These are phyloP conservation scores for Collybia sordida DNA, from an alignment of 768 basidiomycete genomes.

Conservation along the genomic window DNA sequence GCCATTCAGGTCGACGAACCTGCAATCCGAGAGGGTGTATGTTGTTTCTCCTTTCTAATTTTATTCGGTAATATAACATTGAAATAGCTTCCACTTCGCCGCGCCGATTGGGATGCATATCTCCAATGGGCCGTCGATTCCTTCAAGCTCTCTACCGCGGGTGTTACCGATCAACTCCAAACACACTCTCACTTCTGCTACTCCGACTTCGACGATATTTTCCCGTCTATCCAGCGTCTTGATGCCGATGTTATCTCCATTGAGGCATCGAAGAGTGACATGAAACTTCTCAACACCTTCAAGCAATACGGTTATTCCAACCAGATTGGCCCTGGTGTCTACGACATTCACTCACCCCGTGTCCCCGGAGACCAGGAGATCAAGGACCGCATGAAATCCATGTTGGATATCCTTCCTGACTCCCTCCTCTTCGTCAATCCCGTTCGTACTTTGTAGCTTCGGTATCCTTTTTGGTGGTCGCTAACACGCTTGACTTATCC, in stretches of 20 bases:
- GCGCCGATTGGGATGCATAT: slow-evolving; percentile 94
- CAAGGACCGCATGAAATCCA: slow-evolving; percentile 84
- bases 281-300: slow-evolving; percentile 97
- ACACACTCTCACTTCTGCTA: slow-evolving; percentile 99
- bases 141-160: slow-evolving; percentile 96
- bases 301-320: slow-evolving; percentile 93
- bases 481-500: slow-evolving; percentile 7
- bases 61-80: slow-evolving; percentile 11
- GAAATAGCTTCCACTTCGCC: slow-evolving; percentile 84
- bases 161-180: slow-evolving; percentile 91
- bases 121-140: slow-evolving; percentile 98
- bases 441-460: slow-evolving; percentile 28
- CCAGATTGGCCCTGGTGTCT: slow-evolving; percentile 97
- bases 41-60: slow-evolving; percentile 22
- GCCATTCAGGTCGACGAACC: slow-evolving; percentile 99
- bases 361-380: slow-evolving; percentile 93
- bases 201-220: slow-evolving; percentile 98
- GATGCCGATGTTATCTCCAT: slow-evolving; percentile 99
- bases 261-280: slow-evolving; percentile 97
- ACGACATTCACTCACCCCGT: slow-evolving; percentile 99
- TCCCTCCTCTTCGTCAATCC: slow-evolving; percentile 92
- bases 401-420: slow-evolving; percentile 79
- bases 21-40: slow-evolving; percentile 96
- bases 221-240: slow-evolving; percentile 93
- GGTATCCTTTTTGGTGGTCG: slow-evolving; percentile 3